These are phyloP conservation scores for Epichloe aotearoae DNA, from an alignment of 2,329 filamentous ascomycete species.

Conservation along the genomic window DNA sequence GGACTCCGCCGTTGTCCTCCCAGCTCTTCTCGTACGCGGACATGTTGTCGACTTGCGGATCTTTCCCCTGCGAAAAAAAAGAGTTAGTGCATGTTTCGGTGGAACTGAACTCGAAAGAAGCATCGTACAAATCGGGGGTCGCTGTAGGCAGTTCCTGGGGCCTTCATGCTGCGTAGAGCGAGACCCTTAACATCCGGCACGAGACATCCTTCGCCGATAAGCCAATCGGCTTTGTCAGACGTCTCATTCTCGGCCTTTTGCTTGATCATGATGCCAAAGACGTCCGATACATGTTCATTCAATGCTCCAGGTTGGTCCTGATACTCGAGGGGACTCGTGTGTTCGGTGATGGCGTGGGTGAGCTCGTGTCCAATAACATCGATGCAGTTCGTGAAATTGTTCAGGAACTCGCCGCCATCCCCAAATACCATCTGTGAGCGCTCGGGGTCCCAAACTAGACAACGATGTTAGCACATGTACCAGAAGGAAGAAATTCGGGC, in stretches of 20 bases:
- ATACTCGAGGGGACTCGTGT: slow-evolving; percentile 37
- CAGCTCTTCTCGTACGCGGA: slow-evolving; percentile 24
- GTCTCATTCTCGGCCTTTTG: slow-evolving; percentile 34
- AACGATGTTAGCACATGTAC: neutral
- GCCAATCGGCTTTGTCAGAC: slow-evolving; percentile 36
- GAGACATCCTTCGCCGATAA: slow-evolving; percentile 40
- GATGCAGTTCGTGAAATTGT: slow-evolving; percentile 36
- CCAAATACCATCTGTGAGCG: slow-evolving; percentile 41
- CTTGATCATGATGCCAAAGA: slow-evolving; percentile 45
- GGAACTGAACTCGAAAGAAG: neutral
- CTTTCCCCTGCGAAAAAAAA: slow-evolving; percentile 28
- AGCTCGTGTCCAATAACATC: slow-evolving; percentile 46
- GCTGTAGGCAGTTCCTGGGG: slow-evolving; percentile 37
- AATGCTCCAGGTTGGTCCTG: slow-evolving; percentile 38
- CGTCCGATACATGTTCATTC: slow-evolving; percentile 43
- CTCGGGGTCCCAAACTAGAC: slow-evolving; percentile 34
- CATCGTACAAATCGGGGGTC: slow-evolving; percentile 36
- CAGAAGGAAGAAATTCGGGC: too few species aligned
- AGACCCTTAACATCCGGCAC: slow-evolving; percentile 36
- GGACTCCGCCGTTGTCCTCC: slow-evolving; percentile 40
- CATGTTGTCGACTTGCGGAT: slow-evolving; percentile 38
- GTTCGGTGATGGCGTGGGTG: slow-evolving; percentile 40
- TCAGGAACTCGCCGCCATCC: slow-evolving; percentile 37
- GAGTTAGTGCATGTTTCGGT: neutral
- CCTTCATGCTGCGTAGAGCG: slow-evolving; percentile 41